Evolutionary conservation across 2,329 filamentous ascomycete genomes (phyloP), one percentile per base, ranked within the genome.

Genomic region (Juglanconis sp.): DNA sequence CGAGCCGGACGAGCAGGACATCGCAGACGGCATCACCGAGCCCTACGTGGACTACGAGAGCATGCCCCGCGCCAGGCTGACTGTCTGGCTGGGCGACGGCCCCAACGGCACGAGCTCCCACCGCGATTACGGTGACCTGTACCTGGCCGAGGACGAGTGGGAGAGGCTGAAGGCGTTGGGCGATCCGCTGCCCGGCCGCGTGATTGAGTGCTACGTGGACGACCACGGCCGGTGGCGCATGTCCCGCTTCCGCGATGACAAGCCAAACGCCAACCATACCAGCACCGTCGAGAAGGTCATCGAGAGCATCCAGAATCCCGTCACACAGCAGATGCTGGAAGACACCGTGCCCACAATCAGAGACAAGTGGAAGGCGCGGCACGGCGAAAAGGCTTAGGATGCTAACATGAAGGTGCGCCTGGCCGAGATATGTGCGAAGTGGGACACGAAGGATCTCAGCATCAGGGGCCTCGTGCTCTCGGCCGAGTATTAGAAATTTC

Each of bases 231-330:
- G 87, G 30, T 99, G 95, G 95, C 86, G 92, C 60, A 91, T 91
- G 72, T 88, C 95, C 67, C 87, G 93, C 35, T 94, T 97, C 74
- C 84, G 95, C 56, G 93, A 98, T 69, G 95, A 99, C 74, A 99
- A 99, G 77, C 79, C 81, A 34, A 89, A 96, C 66, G 92, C 91
- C 0, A 99, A 99, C 69, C 93, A 98, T 74, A 88, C 90, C 62
- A 87, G 80, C 17, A 94, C 91, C 0, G 91, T 97, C 1, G 80
- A 87, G 32, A 96, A 90, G 71, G 95, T 99, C 4, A 82, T 97
- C 61, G 88, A 94, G 65, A 96, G 91, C 73, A 98, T 99, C 67
- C 83, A 87, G 63, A 92, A 97, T 69, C 87, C 87, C 1, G 92
- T 99, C 10, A 90, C 86, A 0, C 87, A 96, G 74, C 81, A 90